Evolutionary conservation across 768 basidiomycete genomes (phyloP).

Genomic region (Phylloporus sp.): DNA sequence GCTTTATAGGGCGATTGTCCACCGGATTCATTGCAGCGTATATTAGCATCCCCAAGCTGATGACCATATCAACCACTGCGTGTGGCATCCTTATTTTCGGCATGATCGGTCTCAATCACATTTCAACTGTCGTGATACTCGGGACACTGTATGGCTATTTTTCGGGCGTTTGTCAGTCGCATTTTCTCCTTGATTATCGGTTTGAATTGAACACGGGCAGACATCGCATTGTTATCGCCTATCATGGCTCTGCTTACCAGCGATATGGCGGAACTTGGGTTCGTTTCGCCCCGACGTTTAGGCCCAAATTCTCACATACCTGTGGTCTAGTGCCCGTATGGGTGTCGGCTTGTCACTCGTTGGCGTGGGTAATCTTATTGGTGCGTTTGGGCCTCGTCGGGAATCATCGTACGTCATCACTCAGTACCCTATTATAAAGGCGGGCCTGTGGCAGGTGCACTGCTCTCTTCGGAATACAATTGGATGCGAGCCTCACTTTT

Average conservation of each 20-base stretch:
- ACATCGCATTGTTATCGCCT: conserved; percentile 37
- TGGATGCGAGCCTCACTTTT: conserved; percentile 58
- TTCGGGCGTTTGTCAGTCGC: conserved; percentile 36
- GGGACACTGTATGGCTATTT: conserved; percentile 45
- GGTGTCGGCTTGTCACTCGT: conserved; percentile 12
- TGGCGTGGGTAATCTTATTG: conserved; percentile 19
- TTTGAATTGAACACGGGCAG: conserved; percentile 15
- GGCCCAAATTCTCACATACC: neutral
- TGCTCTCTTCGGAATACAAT: conserved; percentile 46
- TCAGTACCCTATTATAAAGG: conserved; percentile 27
- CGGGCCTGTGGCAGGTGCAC: conserved; percentile 52
- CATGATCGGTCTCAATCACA: conserved; percentile 36
- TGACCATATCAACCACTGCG: conserved; percentile 31
- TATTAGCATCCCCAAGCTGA: conserved; percentile 41
- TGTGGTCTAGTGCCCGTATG: conserved; percentile 22
- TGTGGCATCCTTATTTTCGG: conserved; percentile 39
- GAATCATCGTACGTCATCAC: neutral
- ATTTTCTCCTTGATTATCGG: neutral
- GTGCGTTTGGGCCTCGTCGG: conserved; percentile 13
- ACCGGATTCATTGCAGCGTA: conserved; percentile 39
- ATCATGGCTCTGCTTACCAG: conserved; percentile 40
- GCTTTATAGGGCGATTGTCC: conserved; percentile 47
- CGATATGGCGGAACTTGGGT: conserved; percentile 49
- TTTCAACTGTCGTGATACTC: conserved; percentile 35
- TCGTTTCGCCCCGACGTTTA: neutral